Evolutionary conservation across 768 basidiomycete genomes (phyloP).

Genomic region (Naganishia kalamii): DNA sequence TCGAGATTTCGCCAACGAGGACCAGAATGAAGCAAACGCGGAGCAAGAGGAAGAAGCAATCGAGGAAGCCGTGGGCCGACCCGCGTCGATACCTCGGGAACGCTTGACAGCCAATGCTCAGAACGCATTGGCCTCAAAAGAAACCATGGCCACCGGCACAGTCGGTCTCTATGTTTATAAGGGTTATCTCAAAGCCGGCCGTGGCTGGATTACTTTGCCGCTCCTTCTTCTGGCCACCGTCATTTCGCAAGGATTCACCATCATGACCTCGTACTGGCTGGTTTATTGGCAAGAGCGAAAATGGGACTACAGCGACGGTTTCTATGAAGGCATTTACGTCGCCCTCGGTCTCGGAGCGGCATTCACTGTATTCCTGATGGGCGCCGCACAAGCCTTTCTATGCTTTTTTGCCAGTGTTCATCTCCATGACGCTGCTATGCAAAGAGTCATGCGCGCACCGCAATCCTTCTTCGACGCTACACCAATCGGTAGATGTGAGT

Average conservation of each 20-base stretch:
- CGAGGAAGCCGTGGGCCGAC: constrained; percentile 34
- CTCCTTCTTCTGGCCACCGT: constrained; percentile 58
- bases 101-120: constrained; percentile 48
- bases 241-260: constrained; percentile 62
- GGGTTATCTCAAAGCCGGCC: constrained; percentile 64
- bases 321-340: constrained; percentile 75
- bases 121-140: constrained; percentile 65
- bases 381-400: constrained; percentile 56
- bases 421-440: constrained; percentile 52
- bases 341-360: constrained; percentile 66
- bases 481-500: constrained; percentile 40
- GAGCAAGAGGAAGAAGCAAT: constrained; percentile 47
- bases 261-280: constrained; percentile 61
- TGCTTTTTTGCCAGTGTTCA: constrained; percentile 70
- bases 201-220: constrained; percentile 62
- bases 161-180: constrained; percentile 53
- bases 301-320: constrained; percentile 54
- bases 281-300: constrained; percentile 71
- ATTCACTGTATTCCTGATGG: constrained; percentile 62
- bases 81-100: constrained; percentile 46
- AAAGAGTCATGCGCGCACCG: constrained; percentile 61
- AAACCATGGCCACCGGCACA: constrained; percentile 74
- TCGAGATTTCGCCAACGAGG: constrained; percentile 67
- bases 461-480: constrained; percentile 81
- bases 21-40: constrained; percentile 51